These are phyloP conservation scores for Salvia miltiorrhiza DNA, from an alignment of 257 asterid species.

Conservation along the genomic window DNA sequence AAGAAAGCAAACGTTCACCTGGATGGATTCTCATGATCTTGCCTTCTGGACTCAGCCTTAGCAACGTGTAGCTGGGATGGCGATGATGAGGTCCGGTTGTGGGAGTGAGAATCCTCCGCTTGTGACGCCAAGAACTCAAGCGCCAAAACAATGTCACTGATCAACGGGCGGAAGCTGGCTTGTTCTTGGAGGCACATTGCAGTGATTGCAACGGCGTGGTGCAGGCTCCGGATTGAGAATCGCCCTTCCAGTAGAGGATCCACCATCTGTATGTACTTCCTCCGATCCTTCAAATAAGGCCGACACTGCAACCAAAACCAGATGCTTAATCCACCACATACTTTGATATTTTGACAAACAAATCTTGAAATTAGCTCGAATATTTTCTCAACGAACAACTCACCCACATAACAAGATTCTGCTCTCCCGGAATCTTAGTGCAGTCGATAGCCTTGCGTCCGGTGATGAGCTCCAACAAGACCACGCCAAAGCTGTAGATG, in stretches of 20 bases:
- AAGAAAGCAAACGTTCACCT: too few species aligned
- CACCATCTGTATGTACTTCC: constrained; percentile 53
- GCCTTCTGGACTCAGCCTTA: constrained; percentile 25
- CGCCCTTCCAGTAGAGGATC: constrained; percentile 71
- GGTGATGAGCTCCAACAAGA: constrained; percentile 76
- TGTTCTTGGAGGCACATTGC: constrained; percentile 91
- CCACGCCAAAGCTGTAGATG: constrained; percentile 88
- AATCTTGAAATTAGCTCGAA: too few species aligned
- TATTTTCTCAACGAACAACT: too few species aligned
- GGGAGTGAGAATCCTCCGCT: constrained; percentile 40
- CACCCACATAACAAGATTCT: constrained; percentile 82
- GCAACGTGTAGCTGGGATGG: constrained; percentile 33
- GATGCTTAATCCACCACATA: background rate
- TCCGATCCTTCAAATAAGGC: constrained; percentile 60
- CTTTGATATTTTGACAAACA: too few species aligned
- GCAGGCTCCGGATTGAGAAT: constrained; percentile 54
- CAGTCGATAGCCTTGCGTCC: constrained; percentile 74
- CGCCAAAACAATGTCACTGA: constrained; percentile 64
- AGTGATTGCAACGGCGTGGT: constrained; percentile 73
- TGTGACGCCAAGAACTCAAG: constrained; percentile 70
- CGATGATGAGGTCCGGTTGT: constrained; percentile 31
- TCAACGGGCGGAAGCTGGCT: constrained; percentile 68
- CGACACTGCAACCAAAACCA: constrained; percentile 45
- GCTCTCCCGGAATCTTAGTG: constrained; percentile 54
- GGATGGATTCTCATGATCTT: too few species aligned